A percentile compares a stretch with the other conserved stretches of the same genome.
phyloP scores from a whole-genome alignment of 306 rosid species.

The Hylodesmum podocarpum region DNA sequence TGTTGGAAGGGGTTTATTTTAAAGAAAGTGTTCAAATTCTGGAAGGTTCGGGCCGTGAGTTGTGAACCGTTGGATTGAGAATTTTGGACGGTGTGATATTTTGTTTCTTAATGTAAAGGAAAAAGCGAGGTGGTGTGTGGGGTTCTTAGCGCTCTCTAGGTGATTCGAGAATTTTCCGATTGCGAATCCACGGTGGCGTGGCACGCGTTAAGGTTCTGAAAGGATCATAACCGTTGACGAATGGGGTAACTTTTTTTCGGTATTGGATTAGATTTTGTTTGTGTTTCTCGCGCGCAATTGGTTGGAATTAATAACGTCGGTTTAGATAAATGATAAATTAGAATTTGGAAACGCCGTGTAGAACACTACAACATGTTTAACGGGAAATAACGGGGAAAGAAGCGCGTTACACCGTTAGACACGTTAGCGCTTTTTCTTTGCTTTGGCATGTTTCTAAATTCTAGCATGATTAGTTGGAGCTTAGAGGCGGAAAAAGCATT shows the following conservation, averaged over 20 bases:
- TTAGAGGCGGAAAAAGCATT: too few relatives aligned
- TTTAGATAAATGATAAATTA: neutral
- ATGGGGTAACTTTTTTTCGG: neutral
- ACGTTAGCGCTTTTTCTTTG: neutral
- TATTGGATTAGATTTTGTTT: neutral
- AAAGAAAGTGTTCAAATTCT: constrained; percentile 29
- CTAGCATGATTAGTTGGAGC: neutral
- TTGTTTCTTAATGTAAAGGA: neutral
- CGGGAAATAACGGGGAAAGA: neutral
- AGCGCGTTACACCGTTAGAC: too few relatives aligned
- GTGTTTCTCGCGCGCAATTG: constrained; percentile 31
- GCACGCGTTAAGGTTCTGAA: neutral
- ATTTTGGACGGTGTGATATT: neutral
- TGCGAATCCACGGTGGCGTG: neutral
- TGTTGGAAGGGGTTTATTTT: neutral
- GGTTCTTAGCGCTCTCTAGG: constrained; percentile 27
- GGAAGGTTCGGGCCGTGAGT: constrained; percentile 38
- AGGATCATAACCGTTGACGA: constrained; percentile 14
- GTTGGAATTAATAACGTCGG: neutral
- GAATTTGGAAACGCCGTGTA: neutral
- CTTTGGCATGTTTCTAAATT: neutral
- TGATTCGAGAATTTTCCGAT: constrained; percentile 50
- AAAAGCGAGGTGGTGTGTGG: neutral
- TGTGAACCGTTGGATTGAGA: constrained; percentile 44
- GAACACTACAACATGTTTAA: neutral